Base-by-base conservation (phyloP, 371 early-diverging fungal genomes). In the Conidiobolus coronatus region DNA sequence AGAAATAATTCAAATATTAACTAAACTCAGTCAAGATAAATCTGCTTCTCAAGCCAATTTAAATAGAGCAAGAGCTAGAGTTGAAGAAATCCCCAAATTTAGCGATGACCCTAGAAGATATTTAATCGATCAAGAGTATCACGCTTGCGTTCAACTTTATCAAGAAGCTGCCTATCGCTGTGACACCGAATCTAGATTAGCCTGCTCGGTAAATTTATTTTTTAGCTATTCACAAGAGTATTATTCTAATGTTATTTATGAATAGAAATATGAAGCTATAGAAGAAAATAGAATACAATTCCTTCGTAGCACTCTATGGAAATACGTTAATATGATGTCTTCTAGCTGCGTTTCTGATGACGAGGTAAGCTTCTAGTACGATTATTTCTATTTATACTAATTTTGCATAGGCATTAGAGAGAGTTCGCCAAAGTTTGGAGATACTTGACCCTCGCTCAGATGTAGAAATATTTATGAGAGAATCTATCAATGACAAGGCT, bases 291-390 rank as follows among this genome's bases (percentile, higher is more conserved):
- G 48, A 17, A 20, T 47, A 22, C 37, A 36, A n/a, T 47, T 47
- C 22, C 14, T 47, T 15, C 19, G 48, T 2, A 47, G 36, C 7
- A 47, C 20, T 21, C 24, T 47, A 17, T 47, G 48, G 48, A 36
- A 40, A 22, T 47, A 47, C 15, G 36, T 37, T 22, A 40, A 47
- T 40, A 13, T 47, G 9, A 15, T 47, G 9, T 47, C 48, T 2
- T 21, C 23, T n/a, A 47, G n/a, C 6, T 47, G 48, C 15, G 48
- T 47, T 22, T 15, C 48, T 40, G 48, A 47, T 22, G 40, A 36
- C 29, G 48, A 47, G 40, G 48, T 47, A 36, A 18, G 4, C 23
- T 3, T 20, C 22, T 11, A n/a, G 11, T 29, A 21, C 5, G 21
- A 24, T 24, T 19, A 3, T 29, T 5, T 5, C 9, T 5, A 29